phyloP scores from a whole-genome alignment of 1,284 basidiomycete genomes.

The Leccinum subrobustum region DNA sequence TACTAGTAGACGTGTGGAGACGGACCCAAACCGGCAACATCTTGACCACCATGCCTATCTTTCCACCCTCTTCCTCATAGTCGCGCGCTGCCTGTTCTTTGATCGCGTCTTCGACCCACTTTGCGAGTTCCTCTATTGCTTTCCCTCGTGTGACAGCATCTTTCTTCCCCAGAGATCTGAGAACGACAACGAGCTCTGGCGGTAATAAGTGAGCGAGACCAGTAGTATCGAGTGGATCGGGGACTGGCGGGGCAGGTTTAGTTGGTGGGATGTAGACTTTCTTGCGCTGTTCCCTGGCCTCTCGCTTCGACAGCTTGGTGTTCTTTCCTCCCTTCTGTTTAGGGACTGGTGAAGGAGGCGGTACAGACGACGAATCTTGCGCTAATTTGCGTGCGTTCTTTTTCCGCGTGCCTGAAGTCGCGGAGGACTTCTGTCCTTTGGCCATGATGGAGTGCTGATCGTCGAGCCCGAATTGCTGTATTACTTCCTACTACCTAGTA shows the following conservation, averaged over 20 bases:
- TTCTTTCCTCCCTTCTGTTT: slow-evolving; percentile 48
- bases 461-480: neutral
- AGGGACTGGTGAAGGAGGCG: slow-evolving; percentile 23
- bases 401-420: slow-evolving; percentile 79
- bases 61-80: slow-evolving; percentile 28
- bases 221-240: slow-evolving; percentile 89
- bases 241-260: slow-evolving; percentile 81
- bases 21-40: slow-evolving; percentile 90
- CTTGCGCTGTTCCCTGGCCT: slow-evolving; percentile 67
- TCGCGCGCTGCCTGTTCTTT: slow-evolving; percentile 43
- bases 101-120: slow-evolving; percentile 61
- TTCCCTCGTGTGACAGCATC: slow-evolving; percentile 85
- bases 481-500: neutral
- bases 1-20: slow-evolving; percentile 17
- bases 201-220: slow-evolving; percentile 79
- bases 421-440: slow-evolving; percentile 70
- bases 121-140: slow-evolving; percentile 82
- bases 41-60: slow-evolving; percentile 51
- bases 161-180: slow-evolving; percentile 88
- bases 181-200: slow-evolving; percentile 81
- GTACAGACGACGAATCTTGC: slow-evolving; percentile 32
- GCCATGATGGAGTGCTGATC: slow-evolving; percentile 31
- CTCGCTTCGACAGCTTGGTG: slow-evolving; percentile 48
- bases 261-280: slow-evolving; percentile 85
- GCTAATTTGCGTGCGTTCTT: slow-evolving; percentile 68